Conservation (phyloP, 345 rosid species). For the Camelina neglecta region DNA sequence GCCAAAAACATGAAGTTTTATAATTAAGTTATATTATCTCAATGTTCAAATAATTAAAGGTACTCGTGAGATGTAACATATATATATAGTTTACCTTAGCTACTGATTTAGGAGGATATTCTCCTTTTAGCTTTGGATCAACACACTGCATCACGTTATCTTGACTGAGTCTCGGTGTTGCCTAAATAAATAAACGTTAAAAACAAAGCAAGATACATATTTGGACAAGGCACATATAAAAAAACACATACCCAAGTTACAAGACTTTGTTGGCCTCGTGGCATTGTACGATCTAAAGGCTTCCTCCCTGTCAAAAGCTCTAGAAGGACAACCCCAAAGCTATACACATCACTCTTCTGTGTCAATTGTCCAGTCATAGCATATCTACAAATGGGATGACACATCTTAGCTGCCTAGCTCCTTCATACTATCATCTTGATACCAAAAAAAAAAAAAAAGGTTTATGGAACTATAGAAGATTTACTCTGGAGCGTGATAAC, state of each 20-base stretch:
- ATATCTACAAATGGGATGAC: neutral
- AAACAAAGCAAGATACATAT: neutral
- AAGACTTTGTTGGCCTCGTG: neutral
- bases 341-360: neutral
- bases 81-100: neutral
- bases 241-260: neutral
- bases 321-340: neutral
- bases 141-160: neutral
- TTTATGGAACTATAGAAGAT: neutral
- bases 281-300: neutral
- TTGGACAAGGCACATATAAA: neutral
- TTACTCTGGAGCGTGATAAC: constrained; percentile 80
- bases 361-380: neutral
- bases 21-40: neutral
- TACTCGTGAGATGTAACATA: neutral
- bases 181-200: neutral
- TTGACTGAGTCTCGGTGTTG: neutral
- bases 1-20: neutral
- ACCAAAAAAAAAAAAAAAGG: neutral
- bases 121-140: neutral
- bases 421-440: neutral
- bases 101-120: neutral
- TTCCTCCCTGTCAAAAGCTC: neutral
- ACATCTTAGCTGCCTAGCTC: neutral
- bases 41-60: neutral